phyloP scores from a whole-genome alignment of 139 green algal species.

The Nannochloris sp. region DNA sequence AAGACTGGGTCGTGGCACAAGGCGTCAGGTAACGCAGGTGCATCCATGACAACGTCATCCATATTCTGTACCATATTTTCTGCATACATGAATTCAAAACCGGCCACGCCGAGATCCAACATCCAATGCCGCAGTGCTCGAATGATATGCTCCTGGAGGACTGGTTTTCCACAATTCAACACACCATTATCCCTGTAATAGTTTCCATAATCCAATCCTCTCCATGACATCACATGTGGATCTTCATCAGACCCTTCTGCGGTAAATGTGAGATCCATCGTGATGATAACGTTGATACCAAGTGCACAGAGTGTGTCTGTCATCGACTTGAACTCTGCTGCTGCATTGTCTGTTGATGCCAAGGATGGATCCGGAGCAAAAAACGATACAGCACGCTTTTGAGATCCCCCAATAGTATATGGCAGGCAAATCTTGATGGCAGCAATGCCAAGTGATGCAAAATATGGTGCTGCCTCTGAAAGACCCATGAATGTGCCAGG shows the following conservation, averaged over 20 bases:
- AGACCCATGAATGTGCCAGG: conserved; percentile 56
- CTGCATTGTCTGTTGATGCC: conserved; percentile 21
- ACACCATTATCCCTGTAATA: conserved; percentile 54
- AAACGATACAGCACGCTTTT: conserved; percentile 32
- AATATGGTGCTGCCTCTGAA: conserved; percentile 32
- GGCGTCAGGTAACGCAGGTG: conserved; percentile 55
- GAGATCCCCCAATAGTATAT: conserved; percentile 5
- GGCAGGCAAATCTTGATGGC: conserved; percentile 44
- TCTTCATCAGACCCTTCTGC: conserved; percentile 51
- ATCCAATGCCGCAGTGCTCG: conserved; percentile 54
- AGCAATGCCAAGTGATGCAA: conserved; percentile 31
- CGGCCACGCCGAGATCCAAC: conserved; percentile 58
- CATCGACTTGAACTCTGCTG: conserved; percentile 47
- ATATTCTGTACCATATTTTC: conserved; percentile 62
- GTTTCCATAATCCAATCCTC: conserved; percentile 52
- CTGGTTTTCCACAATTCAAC: conserved; percentile 61
- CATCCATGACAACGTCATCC: conserved; percentile 53
- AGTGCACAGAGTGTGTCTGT: conserved; percentile 40
- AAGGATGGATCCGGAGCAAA: conserved; percentile 44
- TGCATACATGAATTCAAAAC: conserved; percentile 71
- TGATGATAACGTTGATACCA: conserved; percentile 61
- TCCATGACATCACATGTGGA: conserved; percentile 28
- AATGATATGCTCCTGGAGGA: conserved; percentile 47
- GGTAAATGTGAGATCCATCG: conserved; percentile 68
- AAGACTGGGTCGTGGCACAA: conserved; percentile 45